Base-by-base conservation (phyloP, 1,139 yeast species). In the Kodamaea alishanica region DNA sequence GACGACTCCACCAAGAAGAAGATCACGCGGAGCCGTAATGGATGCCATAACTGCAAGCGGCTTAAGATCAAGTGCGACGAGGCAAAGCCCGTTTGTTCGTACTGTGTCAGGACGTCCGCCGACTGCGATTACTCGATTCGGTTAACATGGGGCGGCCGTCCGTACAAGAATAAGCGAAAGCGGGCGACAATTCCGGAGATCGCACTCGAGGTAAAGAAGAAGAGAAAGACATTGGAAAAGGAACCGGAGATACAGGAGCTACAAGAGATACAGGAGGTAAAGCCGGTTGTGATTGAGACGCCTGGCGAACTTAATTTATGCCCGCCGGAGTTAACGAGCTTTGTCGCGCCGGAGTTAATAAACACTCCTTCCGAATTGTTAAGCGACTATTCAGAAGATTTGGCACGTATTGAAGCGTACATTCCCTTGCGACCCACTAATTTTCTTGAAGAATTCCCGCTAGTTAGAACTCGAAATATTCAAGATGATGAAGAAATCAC, bases 141-240 rank as follows among this genome's bases (percentile, higher is more conserved):
- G 46, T 63, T 85, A 30, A 76, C 80, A 0, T 85, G 95, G 95
- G 92, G 90, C 20, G 92, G 92, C 0, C 58, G 90, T 37, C 88
- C 87, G 0, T 79, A 68, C 45, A 65, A 65, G 42, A 60, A 67
- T 40, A 34, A 44, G 9, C 39, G 44, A 46, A 75, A 69, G 45
- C 67, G 69, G 35, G 63, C 30, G 28, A 15, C 24, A n/a, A 28
- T 23, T 31, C 5, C 34, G 24, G 32, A 33, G 9, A 20, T 25
- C 2, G 8, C 11, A 3, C 37, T 24, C 8, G 20, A 28, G 12
- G 32, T 9, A 25, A 32, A 34, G 37, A 26, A 15, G 30, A 26
- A 26, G 9, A 27, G 24, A 15, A 28, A 12, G 24, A 8, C 28
- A 7, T 26, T 35, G 6, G 6, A 22, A 33, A 31, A 25, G 36